Evolutionary conservation across 2,329 filamentous ascomycete genomes (phyloP), one percentile per base, ranked within the genome.

Genomic region (Curvularia spicifera): DNA sequence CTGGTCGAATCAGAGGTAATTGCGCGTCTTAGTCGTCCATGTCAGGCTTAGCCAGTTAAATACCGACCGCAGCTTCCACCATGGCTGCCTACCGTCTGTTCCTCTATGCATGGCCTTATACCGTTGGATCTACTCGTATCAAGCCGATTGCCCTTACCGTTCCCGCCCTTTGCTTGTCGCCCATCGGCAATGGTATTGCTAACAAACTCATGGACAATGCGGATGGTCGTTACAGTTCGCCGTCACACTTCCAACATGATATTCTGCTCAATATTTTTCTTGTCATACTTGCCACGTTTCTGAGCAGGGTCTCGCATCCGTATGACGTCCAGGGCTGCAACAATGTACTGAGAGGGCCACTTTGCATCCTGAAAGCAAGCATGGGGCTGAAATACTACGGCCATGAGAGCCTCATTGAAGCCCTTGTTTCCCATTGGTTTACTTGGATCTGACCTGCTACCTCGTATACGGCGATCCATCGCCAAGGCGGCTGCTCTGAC

Each of bases 361-460:
- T n/a, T 50, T 49, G 55, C 61, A 55, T 48, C 63, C 45, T 53
- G 60, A 50, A 40, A 66, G 26, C 8, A 53, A 66, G 26, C 8
- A 53, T 63, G 58, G 65, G 66, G 70, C 69, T 71, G 66, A 69
- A 64, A 67, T 68, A 70, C 68, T 58, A 20, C 31, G 8, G 42
- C 20, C 15, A 26, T 39, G 22, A 28, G 7, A 35, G 24, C 64
- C 51, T 53, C 60, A 53, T 56, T 51, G 49, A 44, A 50, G 57
- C 35, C 53, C 61, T 49, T 57, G 47, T 43, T 51, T 52, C 47
- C 48, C 52, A 55, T 45, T 48, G 40, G 40, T 15, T 43, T 63
- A 44, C 46, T 24, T 5, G 35, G 5, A 18, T 15, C 35, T n/a
- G 7, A 37, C 13, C n/a, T 37, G 35, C 33, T 24, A 8, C 50